Evolutionary conservation across 1,284 basidiomycete genomes (phyloP), one percentile per base, ranked within the genome.

Genomic region (Butyriboletus appendiculatus): DNA sequence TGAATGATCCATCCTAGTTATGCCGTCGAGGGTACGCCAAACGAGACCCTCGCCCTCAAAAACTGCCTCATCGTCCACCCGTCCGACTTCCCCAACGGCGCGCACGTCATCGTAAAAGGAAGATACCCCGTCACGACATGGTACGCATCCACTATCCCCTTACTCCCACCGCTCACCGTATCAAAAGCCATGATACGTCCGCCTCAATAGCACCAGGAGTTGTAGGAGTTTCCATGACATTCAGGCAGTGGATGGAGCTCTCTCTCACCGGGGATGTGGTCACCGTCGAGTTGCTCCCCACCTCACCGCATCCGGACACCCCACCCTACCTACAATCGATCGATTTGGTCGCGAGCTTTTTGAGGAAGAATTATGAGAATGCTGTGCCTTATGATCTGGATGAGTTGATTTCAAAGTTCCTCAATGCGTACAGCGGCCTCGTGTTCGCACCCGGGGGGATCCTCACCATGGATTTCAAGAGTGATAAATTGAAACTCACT

Each of bases 391-490:
- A 90, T 73, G 88, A 90, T 50, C 84, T 87, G 11, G 96, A 97
- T 60, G 93, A 98, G 48, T 90, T 98, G 78, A 79, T 83, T 9
- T 73, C 78, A 34, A 85, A 82, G 43, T 92, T 98, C 71, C 65
- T 92, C 57, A 83, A 81, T 44, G 82, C 81, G 0, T 89, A 82
- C 71, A 78, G 65, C 55, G 80, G 80, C 20, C 73, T 88, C 67
- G 75, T 94, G 53, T 90, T 97, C 70, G 84, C 87, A 15, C 73
- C 81, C 0, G 85, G 90, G 16, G 85, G 95, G 70, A 74, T 86
- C 16, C 75, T 98, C 53, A 87, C 91, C 2, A 94, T 97, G 66
- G 97, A 98, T 69, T 98, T 88, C 74, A 90, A 92, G 62, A 94
- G 94, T 5, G 87, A 93, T 62, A 90, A 91, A 59, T 74, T 98